Evolutionary conservation across 176 grass and related monocot genomes (phyloP), one percentile per base, ranked within the genome.

Genomic region (Elaeis guineensis): DNA sequence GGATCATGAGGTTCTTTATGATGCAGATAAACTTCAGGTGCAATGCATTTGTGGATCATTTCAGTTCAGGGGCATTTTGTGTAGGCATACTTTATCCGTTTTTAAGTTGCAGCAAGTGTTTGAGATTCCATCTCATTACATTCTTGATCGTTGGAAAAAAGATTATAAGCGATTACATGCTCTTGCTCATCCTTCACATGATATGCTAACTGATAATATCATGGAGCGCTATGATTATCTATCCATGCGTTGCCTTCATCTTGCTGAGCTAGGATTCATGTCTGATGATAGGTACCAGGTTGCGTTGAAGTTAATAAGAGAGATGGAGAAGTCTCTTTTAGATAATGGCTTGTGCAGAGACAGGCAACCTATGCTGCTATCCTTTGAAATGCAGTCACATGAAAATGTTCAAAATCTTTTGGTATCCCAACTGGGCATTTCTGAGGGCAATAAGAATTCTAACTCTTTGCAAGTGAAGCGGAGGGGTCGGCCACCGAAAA

Each of bases 131-230:
- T 26, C 52, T 71, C 59, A 54, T 39, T 90, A 88, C 72, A 83
- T 96, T 67, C 70, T 96, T 69, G 87, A 87, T 71, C 77, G 87
- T 17, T 96, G 92, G 92, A 90, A 75, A 87, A 96, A 83, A 68
- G 86, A 96, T 54, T 88, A 87, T 48, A 90, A 80, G 65, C 77
- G 80, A 79, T 72, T 90, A 57, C 82, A 88, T 75, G 72, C 70
- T 66, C 63, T 69, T 6, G 78, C 75, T 62, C 73, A 59, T 26
- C 74, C 50, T 48, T 57, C 54, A 21, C 57, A 76, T 72, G 78
- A 70, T 59, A 75, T 82, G 35, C 58, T 77, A 30, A 50, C 67
- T 78, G 60, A 65, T 64, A 79, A 58, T 65, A 71, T 62, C 57
- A 21, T 69, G 39, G 66, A 89, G 5, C 71, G 75, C 30, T 70